Conservation (phyloP, 352 stramenopile species). For the Phytophthora melonis region DNA sequence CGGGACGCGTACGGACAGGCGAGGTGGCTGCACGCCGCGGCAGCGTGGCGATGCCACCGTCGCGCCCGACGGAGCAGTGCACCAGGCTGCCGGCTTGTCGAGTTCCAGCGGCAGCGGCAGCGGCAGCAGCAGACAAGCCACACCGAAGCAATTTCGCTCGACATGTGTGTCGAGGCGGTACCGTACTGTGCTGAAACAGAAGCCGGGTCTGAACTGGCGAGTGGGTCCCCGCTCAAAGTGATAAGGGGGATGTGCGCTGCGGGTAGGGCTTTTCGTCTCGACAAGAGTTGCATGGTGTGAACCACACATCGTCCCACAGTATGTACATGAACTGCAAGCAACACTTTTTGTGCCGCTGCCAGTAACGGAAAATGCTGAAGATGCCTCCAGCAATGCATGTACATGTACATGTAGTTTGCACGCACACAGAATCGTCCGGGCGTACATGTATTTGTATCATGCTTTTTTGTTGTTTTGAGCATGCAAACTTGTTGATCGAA, state of each 20-base stretch:
- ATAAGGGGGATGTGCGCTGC: slow-evolving; percentile 26
- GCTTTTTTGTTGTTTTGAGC: too few species aligned
- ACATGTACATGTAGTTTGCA: too few species aligned
- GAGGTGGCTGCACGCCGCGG: slow-evolving; percentile 9
- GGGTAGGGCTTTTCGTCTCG: slow-evolving; percentile 16
- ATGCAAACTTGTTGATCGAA: too few species aligned
- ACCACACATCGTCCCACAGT: slow-evolving; percentile 5
- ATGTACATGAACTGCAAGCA: accelerated
- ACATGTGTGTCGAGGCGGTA: not conserved
- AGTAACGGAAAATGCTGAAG: too few species aligned
- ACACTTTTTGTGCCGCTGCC: too few species aligned
- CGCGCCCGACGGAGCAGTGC: too few species aligned
- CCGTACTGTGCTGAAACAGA: not conserved
- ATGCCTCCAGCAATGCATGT: too few species aligned
- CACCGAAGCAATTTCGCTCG: too few species aligned
- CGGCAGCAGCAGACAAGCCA: not conserved
- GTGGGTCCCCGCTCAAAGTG: slow-evolving; percentile 23
- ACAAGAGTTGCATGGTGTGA: slow-evolving; percentile 33
- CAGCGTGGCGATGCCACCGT: not conserved
- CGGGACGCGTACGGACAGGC: slow-evolving; percentile 22
- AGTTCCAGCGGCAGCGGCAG: not conserved
- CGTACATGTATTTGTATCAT: too few species aligned
- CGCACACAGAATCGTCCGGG: too few species aligned
- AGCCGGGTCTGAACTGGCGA: slow-evolving; percentile 9
- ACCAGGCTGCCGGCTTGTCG: slow-evolving; percentile 1